Conservation (phyloP, 169 alveolate species). For the Cryptosporidium baileyi region DNA sequence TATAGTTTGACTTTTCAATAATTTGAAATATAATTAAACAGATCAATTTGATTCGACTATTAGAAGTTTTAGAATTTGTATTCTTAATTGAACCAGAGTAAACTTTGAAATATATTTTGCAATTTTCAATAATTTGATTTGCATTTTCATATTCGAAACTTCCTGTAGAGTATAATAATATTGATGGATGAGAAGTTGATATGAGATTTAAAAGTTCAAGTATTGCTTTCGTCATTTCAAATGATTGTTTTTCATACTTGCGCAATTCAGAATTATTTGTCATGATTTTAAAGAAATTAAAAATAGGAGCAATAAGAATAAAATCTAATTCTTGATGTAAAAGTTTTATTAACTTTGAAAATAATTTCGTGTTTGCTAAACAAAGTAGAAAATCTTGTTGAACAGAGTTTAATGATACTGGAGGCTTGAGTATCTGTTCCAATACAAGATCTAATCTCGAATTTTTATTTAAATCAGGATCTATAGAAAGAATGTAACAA, state of each 20-base stretch:
- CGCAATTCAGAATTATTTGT: too few relatives aligned
- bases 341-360: constrained; percentile 4
- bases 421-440: constrained; percentile 42
- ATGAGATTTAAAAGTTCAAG: constrained; percentile 36
- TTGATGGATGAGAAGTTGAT: constrained; percentile 44
- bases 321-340: constrained; percentile 45
- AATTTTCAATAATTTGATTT: not conserved
- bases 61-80: not conserved
- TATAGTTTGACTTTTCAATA: not conserved
- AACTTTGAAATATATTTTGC: not conserved
- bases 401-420: constrained; percentile 14
- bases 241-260: not conserved
- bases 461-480: not conserved
- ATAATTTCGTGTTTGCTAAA: constrained; percentile 39
- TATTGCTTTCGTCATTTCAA: not conserved
- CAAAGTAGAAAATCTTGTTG: constrained; percentile 55
- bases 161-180: not conserved
- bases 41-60: constrained; percentile 35
- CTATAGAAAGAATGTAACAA: constrained; percentile 43
- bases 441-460: not conserved
- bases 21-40: not conserved
- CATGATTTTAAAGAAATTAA: not conserved
- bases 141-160: not conserved
- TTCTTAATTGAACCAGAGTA: not conserved
- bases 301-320: constrained; percentile 56